Evolutionary conservation across 495 filamentous ascomycete species (phyloP).

Genomic region (Penicillium paradoxum): DNA sequence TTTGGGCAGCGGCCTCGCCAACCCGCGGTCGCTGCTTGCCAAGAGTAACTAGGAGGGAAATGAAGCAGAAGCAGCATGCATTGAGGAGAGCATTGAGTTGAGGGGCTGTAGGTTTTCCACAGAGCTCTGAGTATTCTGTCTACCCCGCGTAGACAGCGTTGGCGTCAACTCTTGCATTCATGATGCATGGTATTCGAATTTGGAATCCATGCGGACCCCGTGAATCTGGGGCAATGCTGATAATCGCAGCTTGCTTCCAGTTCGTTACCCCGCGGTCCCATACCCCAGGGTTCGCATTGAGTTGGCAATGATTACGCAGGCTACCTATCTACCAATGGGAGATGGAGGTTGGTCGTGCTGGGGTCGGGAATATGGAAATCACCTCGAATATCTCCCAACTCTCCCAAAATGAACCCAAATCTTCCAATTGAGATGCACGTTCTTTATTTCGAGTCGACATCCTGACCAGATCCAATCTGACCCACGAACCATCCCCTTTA

Average conservation of each 20-base stretch:
- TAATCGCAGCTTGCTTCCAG: background rate
- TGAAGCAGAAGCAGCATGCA: background rate
- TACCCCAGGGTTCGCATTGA: slow-evolving; percentile 1
- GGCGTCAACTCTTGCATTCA: slow-evolving; percentile 1
- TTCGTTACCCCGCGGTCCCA: slow-evolving; percentile 5
- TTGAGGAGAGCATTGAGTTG: background rate
- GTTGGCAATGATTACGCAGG: background rate
- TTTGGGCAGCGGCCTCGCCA: slow-evolving; percentile 5
- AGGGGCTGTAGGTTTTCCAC: background rate
- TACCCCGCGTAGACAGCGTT: slow-evolving; percentile 1
- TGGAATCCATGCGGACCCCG: background rate
- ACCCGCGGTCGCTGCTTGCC: background rate
- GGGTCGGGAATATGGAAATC: background rate
- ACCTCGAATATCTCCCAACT: background rate
- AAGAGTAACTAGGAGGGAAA: background rate
- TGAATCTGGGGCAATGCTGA: background rate
- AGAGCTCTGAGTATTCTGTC: slow-evolving; percentile 4
- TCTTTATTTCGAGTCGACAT: background rate
- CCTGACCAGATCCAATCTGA: background rate
- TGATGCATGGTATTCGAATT: background rate
- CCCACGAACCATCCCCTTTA: background rate
- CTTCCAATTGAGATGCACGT: no score
- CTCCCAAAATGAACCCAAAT: background rate
- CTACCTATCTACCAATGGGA: slow-evolving; percentile 1
- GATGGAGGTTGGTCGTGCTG: background rate